Evolutionary conservation across 192 early-diverging fungal genomes (phyloP), one percentile per base, ranked within the genome.

Genomic region (Backusella westeae): DNA sequence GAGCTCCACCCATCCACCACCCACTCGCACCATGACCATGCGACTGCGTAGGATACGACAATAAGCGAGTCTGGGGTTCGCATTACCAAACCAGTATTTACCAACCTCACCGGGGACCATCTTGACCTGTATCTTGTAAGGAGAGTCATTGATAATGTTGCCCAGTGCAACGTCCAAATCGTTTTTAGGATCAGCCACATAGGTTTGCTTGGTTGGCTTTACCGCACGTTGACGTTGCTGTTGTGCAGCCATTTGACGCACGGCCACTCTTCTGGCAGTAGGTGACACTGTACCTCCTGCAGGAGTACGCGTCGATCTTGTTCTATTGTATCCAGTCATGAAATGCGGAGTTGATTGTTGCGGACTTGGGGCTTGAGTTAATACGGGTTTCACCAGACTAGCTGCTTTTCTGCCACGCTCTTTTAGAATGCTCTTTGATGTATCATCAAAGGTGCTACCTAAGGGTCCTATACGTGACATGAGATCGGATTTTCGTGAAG

Each of bases 11-110:
- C 89, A 90, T 49, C 89, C 90, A 72, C 90, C 90, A 34, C 90
- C 90, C 9, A 91, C 89, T 66, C 90, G 85, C 34, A 91, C 90
- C 90, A 91, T 91, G 42, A 91, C 89, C 85, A 87, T 86, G 1
- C 88, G 78, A 72, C 87, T 86, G 34, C 88, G 72, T 41, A 91
- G 72, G 26, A 90, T 87, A 71, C 89, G 89, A 63, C 90, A 91
- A 76, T 90, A 90, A 34, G 84, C 87, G 14, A 91, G 72, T 63
- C 86, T 89, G 21, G 89, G 90, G 52, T 90, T 89, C 19, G 84
- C 78, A 53, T 89, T 84, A 34, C 90, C 90, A 84, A 91, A 91
- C 83, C 88, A 85, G 78, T 91, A 91, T 63, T 87, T 85, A 34
- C 89, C 89, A 1, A 88, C 84, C 67, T 90, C 87, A 9, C 86